These are phyloP conservation scores for Spencermartinsiella europaea DNA, from an alignment of 805 yeast genomes.

Conservation along the genomic window DNA sequence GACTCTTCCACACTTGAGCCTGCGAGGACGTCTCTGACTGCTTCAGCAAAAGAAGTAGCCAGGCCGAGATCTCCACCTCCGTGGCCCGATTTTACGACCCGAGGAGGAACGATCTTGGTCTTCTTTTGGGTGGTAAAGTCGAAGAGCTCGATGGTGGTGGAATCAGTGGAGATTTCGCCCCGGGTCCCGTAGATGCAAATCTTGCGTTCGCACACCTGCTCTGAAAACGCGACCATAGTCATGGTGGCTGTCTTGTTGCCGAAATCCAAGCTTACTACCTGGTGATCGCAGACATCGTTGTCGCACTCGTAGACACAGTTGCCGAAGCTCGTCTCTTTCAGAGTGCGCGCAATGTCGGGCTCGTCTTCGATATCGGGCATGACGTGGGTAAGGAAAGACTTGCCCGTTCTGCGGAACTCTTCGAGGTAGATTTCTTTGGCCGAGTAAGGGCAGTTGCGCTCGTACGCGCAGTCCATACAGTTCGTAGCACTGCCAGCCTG, in stretches of 20 bases:
- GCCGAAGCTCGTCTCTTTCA: constrained; percentile 23
- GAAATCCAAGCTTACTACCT: constrained; percentile 23
- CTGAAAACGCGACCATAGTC: constrained; percentile 25
- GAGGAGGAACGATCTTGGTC: constrained; percentile 11
- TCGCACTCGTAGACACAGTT: constrained; percentile 23
- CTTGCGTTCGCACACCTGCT: constrained; percentile 23
- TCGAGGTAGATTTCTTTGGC: constrained; percentile 21
- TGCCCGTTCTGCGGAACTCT: constrained; percentile 14
- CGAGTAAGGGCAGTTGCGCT: constrained; percentile 22
- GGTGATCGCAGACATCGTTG: constrained; percentile 26
- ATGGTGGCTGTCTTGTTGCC: constrained; percentile 25
- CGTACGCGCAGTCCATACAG: constrained; percentile 21
- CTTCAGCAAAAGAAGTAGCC: constrained; percentile 23
- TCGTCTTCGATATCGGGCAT: constrained; percentile 23
- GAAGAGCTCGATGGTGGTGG: constrained; percentile 20
- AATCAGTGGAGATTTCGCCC: constrained; percentile 24
- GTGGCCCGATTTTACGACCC: constrained; percentile 22
- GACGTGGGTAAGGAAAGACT: constrained; percentile 16
- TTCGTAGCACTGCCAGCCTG: constrained; percentile 19
- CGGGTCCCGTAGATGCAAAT: constrained; percentile 23
- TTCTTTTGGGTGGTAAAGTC: constrained; percentile 19
- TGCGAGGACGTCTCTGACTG: constrained; percentile 16
- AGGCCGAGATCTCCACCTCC: constrained; percentile 28
- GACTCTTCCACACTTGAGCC: constrained; percentile 18
- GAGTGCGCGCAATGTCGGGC: constrained; percentile 17